These are phyloP conservation scores for Plantago elongata DNA, from an alignment of 257 asterid genomes.

Conservation along the genomic window DNA sequence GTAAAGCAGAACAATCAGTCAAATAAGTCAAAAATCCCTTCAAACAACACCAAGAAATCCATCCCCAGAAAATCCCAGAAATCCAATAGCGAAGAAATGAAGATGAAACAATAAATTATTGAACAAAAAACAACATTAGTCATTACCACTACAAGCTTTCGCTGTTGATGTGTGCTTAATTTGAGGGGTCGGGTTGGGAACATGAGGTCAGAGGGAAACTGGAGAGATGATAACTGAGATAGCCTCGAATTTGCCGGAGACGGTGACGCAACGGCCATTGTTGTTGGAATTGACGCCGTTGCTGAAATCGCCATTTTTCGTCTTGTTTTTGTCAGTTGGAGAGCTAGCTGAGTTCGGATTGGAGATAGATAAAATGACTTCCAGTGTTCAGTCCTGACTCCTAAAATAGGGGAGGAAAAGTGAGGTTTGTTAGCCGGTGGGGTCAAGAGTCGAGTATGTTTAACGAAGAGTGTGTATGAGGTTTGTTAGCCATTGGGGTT, in stretches of 20 bases:
- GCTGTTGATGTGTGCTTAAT: slow-evolving; percentile 24
- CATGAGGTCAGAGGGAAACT: slow-evolving; percentile 36
- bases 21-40: background rate
- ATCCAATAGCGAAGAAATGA: background rate
- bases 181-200: slow-evolving; percentile 31
- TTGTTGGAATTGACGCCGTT: slow-evolving; percentile 33
- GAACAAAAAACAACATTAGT: slow-evolving; percentile 3
- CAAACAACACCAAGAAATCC: slow-evolving; percentile 1
- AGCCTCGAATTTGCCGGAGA: slow-evolving; percentile 27
- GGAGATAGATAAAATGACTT: background rate
- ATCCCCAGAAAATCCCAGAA: slow-evolving; percentile 9
- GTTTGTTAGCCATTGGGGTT: no score
- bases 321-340: background rate
- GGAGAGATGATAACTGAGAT: slow-evolving; percentile 50
- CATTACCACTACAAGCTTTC: slow-evolving; percentile 50
- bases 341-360: background rate
- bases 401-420: background rate
- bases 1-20: background rate
- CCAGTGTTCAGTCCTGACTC: background rate
- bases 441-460: no score
- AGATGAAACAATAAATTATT: background rate
- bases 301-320: slow-evolving; percentile 59
- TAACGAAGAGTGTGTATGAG: no score
- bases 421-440: no score
- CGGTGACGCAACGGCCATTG: slow-evolving; percentile 24